Evolutionary conservation across 805 yeast genomes (phyloP).

Genomic region (Torulaspora indica): DNA sequence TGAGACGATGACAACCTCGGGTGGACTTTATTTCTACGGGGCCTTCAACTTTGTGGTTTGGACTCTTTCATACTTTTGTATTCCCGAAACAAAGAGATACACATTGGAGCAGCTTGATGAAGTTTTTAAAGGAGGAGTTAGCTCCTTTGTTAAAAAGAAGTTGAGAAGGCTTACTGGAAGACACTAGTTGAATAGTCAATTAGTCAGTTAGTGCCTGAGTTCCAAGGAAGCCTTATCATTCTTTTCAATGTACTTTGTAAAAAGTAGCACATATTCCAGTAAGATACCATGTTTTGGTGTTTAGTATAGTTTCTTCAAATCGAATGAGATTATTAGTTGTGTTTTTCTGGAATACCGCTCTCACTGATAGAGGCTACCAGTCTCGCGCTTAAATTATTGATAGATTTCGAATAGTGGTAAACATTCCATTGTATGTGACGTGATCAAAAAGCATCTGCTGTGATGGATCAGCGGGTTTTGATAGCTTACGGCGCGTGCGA

Average conservation of each 20-base stretch:
- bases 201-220: too few relatives aligned
- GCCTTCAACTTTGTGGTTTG: slow-evolving; percentile 49
- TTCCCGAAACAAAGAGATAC: slow-evolving; percentile 62
- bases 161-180: slow-evolving; percentile 3
- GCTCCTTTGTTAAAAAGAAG: slow-evolving; percentile 13
- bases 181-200: background rate
- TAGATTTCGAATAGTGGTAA: too few relatives aligned
- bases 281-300: background rate
- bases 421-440: too few relatives aligned
- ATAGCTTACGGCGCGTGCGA: too few relatives aligned
- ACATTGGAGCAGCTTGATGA: slow-evolving; percentile 75
- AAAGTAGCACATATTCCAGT: background rate
- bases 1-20: slow-evolving; percentile 43
- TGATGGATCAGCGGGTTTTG: too few relatives aligned
- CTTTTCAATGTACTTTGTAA: background rate
- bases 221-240: background rate
- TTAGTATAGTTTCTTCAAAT: background rate
- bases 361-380: too few relatives aligned
- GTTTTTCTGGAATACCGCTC: too few relatives aligned
- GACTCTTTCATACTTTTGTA: slow-evolving; percentile 43
- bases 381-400: too few relatives aligned
- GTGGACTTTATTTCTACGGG: slow-evolving; percentile 50
- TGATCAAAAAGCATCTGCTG: too few relatives aligned
- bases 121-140: slow-evolving; percentile 44
- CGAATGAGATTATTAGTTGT: background rate